These are phyloP conservation scores for Clavaria fumosa DNA, from an alignment of 768 basidiomycete species.

Conservation along the genomic window DNA sequence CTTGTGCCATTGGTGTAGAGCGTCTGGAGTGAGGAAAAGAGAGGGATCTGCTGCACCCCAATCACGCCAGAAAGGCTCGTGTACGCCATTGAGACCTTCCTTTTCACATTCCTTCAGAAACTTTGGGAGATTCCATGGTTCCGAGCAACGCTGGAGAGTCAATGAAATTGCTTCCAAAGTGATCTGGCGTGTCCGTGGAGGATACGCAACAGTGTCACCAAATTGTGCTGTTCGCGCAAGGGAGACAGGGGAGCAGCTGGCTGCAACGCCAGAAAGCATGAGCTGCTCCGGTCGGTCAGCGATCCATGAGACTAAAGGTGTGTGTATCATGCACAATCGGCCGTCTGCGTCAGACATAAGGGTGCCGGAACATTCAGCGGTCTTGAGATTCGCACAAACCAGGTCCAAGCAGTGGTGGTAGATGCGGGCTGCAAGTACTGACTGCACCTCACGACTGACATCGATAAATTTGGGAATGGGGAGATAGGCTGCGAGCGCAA, in stretches of 20 bases:
- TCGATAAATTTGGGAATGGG: conserved; percentile 13
- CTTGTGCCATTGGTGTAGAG: too few relatives aligned
- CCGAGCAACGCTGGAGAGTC: background rate
- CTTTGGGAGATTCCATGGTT: conserved; percentile 5
- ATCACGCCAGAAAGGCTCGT: conserved; percentile 14
- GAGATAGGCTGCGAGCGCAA: conserved; percentile 10
- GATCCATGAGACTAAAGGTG: conserved; percentile 10
- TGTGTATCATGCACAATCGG: conserved; percentile 10
- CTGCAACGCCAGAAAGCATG: conserved; percentile 9
- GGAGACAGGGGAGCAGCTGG: conserved; percentile 11
- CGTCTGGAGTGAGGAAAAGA: conserved; percentile 13
- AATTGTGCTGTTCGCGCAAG: conserved; percentile 12
- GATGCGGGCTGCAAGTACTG: conserved; percentile 9
- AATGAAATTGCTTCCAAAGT: conserved; percentile 7
- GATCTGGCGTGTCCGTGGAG: conserved; percentile 3
- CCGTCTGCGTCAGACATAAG: conserved; percentile 12
- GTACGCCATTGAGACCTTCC: conserved; percentile 8
- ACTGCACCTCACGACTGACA: conserved; percentile 3
- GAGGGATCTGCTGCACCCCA: conserved; percentile 13
- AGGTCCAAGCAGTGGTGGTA: conserved; percentile 12
- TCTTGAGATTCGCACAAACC: conserved; percentile 9
- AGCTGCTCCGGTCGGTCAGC: conserved; percentile 11
- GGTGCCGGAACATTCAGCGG: conserved; percentile 9
- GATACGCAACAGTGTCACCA: conserved; percentile 10
- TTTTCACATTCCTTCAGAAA: too few relatives aligned